Conservation (phyloP, 1,284 basidiomycete species). For the Trametes sp. region DNA sequence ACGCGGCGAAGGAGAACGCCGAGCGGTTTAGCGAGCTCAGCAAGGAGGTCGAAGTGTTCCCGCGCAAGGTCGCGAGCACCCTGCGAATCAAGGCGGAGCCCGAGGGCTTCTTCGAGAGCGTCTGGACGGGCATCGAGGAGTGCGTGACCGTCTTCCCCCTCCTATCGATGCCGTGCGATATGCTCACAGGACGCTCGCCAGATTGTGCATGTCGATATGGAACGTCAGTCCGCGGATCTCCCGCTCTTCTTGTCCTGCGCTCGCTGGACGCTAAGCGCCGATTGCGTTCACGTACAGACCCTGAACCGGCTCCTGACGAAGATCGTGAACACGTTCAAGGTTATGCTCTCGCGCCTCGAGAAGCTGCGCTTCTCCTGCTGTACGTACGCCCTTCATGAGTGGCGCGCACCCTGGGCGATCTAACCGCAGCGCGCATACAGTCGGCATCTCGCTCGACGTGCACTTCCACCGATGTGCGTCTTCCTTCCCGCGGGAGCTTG, state of each 20-base stretch:
- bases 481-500: background rate
- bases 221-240: slow-evolving; percentile 29
- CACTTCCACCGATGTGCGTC: slow-evolving; percentile 22
- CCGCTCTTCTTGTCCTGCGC: background rate
- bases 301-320: slow-evolving; percentile 30
- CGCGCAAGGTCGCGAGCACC: slow-evolving; percentile 40
- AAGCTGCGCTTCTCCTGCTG: slow-evolving; percentile 40
- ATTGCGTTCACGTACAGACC: slow-evolving; percentile 2
- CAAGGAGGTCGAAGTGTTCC: slow-evolving; percentile 41
- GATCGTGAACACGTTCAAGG: slow-evolving; percentile 37
- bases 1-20: slow-evolving; percentile 34
- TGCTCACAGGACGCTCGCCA: slow-evolving; percentile 6
- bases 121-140: slow-evolving; percentile 42
- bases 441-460: slow-evolving; percentile 28
- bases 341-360: slow-evolving; percentile 37
- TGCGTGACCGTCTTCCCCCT: slow-evolving; percentile 18
- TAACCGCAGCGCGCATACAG: slow-evolving; percentile 12
- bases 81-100: slow-evolving; percentile 39
- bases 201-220: slow-evolving; percentile 42
- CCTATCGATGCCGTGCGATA: background rate
- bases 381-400: slow-evolving; percentile 4
- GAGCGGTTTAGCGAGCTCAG: slow-evolving; percentile 37
- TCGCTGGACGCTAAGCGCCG: background rate
- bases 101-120: slow-evolving; percentile 32
- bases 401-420: background rate